phyloP scores from a whole-genome alignment of 2,329 filamentous ascomycete species.

The Penicillium rolfsii region DNA sequence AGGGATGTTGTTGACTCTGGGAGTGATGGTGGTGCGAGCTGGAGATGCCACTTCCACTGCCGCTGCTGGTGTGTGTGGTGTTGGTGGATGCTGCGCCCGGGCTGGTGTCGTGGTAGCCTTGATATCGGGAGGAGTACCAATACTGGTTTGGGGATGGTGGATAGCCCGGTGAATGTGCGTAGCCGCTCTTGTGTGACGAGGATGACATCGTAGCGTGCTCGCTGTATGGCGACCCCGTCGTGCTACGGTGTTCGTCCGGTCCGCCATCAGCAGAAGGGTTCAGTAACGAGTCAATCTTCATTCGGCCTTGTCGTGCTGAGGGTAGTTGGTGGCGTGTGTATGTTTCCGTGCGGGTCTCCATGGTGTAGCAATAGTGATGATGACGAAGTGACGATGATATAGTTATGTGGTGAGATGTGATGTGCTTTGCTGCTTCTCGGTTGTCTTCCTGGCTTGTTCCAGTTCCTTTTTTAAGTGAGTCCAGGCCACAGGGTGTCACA shows the following conservation, averaged over 20 bases:
- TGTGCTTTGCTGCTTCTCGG: background rate
- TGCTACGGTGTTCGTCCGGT: conserved; percentile 19
- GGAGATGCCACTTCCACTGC: conserved; percentile 18
- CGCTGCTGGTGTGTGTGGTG: conserved; percentile 18
- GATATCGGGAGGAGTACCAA: conserved; percentile 28
- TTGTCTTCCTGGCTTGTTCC: background rate
- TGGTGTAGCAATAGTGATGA: conserved; percentile 1
- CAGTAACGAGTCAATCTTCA: conserved; percentile 41
- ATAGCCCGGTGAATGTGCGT: conserved; percentile 36
- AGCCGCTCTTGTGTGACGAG: conserved; percentile 19
- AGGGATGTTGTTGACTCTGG: background rate
- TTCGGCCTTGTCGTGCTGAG: conserved; percentile 35
- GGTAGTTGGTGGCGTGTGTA: conserved; percentile 22
- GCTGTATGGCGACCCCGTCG: conserved; percentile 24
- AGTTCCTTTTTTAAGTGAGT: background rate
- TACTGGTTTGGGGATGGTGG: conserved; percentile 36
- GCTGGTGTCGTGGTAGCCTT: conserved; percentile 29
- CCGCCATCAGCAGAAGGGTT: conserved; percentile 27
- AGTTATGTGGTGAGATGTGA: background rate
- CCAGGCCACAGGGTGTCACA: background rate
- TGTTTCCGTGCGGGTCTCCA: conserved; percentile 25
- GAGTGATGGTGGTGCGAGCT: conserved; percentile 19
- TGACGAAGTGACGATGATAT: background rate
- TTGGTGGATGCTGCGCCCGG: conserved; percentile 24
- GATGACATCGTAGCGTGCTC: conserved; percentile 22